phyloP scores from a whole-genome alignment of 805 yeast genomes.

The Kregervanrija fluxuum region DNA sequence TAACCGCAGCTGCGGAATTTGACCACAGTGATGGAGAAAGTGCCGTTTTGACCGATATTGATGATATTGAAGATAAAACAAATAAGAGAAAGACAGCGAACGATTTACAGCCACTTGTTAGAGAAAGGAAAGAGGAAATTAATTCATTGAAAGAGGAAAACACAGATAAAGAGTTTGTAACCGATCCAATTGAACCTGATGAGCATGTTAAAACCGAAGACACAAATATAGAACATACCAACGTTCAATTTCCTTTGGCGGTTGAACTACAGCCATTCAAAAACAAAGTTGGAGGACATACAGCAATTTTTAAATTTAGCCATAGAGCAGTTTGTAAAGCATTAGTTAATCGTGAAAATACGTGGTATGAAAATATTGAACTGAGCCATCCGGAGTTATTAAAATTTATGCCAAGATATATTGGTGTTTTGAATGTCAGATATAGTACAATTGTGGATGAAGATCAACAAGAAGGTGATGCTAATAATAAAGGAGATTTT shows the following conservation, averaged over 20 bases:
- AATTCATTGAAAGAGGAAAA: no score
- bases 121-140: no score
- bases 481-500: slow-evolving; percentile 6
- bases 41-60: background rate
- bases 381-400: slow-evolving; percentile 65
- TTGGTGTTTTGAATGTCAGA: slow-evolving; percentile 90
- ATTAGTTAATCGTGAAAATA: slow-evolving; percentile 80
- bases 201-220: no score
- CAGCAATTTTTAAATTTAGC: slow-evolving; percentile 90
- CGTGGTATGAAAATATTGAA: slow-evolving; percentile 89
- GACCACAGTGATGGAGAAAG: slow-evolving; percentile 23
- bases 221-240: background rate
- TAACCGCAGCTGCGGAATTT: slow-evolving; percentile 44
- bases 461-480: slow-evolving; percentile 6
- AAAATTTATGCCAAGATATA: slow-evolving; percentile 85
- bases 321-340: slow-evolving; percentile 92
- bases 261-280: slow-evolving; percentile 88
- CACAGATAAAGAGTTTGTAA: no score
- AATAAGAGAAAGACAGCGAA: slow-evolving; percentile 22
- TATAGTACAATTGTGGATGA: slow-evolving; percentile 40
- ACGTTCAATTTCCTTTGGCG: slow-evolving; percentile 51
- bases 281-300: slow-evolving; percentile 96
- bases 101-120: slow-evolving; percentile 9
- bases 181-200: no score
- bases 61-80: slow-evolving; percentile 16